Evolutionary conservation across 2,329 filamentous ascomycete genomes (phyloP).

Genomic region (Aspergillus calidoustus): DNA sequence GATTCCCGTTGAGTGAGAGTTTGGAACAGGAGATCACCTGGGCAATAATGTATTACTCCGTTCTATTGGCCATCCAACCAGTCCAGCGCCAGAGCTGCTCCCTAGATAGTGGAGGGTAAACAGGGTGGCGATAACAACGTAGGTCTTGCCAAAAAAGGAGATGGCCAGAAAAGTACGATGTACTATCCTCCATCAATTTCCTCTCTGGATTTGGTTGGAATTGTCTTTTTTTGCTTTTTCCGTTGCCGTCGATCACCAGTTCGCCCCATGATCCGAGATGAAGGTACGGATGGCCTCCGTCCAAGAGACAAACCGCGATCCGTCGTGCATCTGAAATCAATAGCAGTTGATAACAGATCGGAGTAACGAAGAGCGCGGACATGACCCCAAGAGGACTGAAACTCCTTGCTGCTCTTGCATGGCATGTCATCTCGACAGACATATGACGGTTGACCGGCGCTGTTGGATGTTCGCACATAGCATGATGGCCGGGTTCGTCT

Average conservation of each 20-base stretch:
- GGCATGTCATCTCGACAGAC: background rate
- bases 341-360: background rate
- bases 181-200: background rate
- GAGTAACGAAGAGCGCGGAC: background rate
- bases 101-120: background rate
- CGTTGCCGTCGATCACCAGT: constrained; percentile 10
- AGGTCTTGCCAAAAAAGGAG: background rate
- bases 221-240: constrained; percentile 8
- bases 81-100: background rate
- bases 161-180: background rate
- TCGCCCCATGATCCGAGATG: constrained; percentile 4
- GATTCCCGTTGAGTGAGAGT: background rate
- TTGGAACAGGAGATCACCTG: constrained; percentile 20
- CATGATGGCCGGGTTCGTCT: background rate
- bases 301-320: background rate
- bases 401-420: constrained; percentile 7
- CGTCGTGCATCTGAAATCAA: background rate
- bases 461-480: no score
- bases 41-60: constrained; percentile 13
- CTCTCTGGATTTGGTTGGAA: background rate
- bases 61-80: background rate
- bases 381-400: background rate
- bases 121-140: background rate
- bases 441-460: background rate
- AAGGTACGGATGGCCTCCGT: constrained; percentile 1